Evolutionary conservation across 2,329 filamentous ascomycete species (phyloP).

Genomic region (Xylaria polymorpha): DNA sequence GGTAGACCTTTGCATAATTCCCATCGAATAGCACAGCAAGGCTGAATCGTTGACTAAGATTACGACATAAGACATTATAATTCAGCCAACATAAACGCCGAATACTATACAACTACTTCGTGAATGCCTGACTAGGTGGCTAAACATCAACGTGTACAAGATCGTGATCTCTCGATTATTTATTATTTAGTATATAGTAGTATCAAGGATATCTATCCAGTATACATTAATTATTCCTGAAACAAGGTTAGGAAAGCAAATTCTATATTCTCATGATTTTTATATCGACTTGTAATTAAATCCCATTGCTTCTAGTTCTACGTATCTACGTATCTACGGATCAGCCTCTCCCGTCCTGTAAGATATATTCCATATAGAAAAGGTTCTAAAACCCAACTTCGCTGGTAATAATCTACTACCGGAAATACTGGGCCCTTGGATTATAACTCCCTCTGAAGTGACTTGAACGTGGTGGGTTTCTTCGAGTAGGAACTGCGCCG

Average conservation of each 20-base stretch:
- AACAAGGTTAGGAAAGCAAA: neutral
- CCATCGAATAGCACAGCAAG: too few species aligned
- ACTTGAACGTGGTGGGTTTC: neutral
- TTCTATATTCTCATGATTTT: neutral
- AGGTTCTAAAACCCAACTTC: neutral
- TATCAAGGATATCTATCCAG: neutral
- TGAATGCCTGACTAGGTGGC: neutral
- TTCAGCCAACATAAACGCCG: too few species aligned
- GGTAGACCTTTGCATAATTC: too few species aligned
- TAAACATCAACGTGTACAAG: neutral
- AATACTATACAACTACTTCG: neutral
- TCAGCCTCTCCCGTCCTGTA: too few species aligned
- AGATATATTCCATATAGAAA: neutral
- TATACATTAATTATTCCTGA: neutral
- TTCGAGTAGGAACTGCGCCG: neutral
- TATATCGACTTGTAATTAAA: neutral
- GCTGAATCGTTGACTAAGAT: too few species aligned
- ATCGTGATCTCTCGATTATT: neutral
- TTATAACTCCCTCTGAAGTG: neutral
- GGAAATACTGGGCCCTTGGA: too few species aligned
- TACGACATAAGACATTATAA: too few species aligned
- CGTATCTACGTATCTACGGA: neutral
- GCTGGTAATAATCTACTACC: neutral
- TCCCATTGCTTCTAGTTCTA: neutral
- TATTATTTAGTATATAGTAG: neutral